Evolutionary conservation across 2,329 filamentous ascomycete species (phyloP), one percentile per base, ranked within the genome.

Genomic region (Teratosphaeria gauchensis): DNA sequence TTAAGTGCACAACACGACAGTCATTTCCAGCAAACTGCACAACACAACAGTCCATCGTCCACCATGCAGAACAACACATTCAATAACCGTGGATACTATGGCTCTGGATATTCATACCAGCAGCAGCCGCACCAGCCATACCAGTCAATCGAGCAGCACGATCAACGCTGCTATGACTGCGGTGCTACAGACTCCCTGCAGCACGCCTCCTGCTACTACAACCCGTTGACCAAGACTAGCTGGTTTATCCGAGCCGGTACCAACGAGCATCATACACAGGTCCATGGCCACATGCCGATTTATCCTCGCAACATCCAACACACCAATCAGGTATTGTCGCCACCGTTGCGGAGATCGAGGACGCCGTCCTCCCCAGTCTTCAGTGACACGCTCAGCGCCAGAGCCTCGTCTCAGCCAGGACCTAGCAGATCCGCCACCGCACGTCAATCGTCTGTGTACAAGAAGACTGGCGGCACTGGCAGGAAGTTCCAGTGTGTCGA

Each of bases 401-500:
- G 16, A 21, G 42, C 42, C n/a, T 48, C 42, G n/a, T 48, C 42
- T 48, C 42, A 48, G 19, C 42, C n/a, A 21, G 42, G 42, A 21
- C 42, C 42, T 1, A 48, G 42, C 19, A 48, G 42, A 48, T 48
- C 42, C 19, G 42, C 19, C 42, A 21, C 42, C n/a, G 42, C 19
- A 48, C 42, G 42, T 1, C 42, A 24, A 19, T 21, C 42, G n/a
- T 48, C 42, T 6, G 42, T 48, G 19, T 28, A 14, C 11, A 53
- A 53, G 28, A 53, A 8, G 6, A 6, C 51, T 16, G 28, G 2
- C 31, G 19, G 55, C 30, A 42, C 14, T 19, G 33, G 12, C 21
- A 42, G 38, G 35, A 55, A 51, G 32, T 57, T 57, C 30, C 56
- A 57, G 31, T 57, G 56, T 28, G 48, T 53, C 28, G 51, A 57